A percentile compares a stretch with the other conserved stretches of the same genome.
phyloP scores from a whole-genome alignment of 2,329 filamentous ascomycete species.

The Dendrostoma leiphaemia region DNA sequence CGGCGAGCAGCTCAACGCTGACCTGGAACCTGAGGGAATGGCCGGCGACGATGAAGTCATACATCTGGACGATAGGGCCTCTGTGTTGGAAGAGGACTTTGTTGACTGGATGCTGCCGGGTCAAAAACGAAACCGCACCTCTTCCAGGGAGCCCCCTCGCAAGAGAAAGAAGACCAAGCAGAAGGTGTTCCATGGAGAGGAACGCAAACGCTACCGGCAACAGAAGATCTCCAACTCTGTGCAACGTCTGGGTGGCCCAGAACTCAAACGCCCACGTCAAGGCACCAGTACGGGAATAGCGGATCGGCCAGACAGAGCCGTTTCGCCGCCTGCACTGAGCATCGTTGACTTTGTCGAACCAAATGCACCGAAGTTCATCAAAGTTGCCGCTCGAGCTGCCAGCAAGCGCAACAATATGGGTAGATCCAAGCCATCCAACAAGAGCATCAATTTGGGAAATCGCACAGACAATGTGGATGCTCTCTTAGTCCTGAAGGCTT shows the following conservation, averaged over 20 bases:
- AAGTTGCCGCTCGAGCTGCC: slow-evolving; percentile 59
- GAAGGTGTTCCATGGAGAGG: slow-evolving; percentile 30
- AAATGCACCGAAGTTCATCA: slow-evolving; percentile 56
- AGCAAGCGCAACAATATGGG: slow-evolving; percentile 46
- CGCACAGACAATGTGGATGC: slow-evolving; percentile 61
- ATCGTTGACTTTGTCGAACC: slow-evolving; percentile 59
- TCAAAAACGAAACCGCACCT: slow-evolving; percentile 37
- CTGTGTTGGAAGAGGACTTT: slow-evolving; percentile 48
- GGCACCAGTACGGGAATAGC: neutral
- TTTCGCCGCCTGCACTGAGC: slow-evolving; percentile 44
- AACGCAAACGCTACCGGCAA: slow-evolving; percentile 25
- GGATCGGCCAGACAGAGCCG: slow-evolving; percentile 1
- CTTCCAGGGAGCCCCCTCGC: slow-evolving; percentile 27
- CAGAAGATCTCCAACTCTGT: slow-evolving; percentile 30
- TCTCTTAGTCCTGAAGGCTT: slow-evolving; percentile 49
- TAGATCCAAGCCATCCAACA: slow-evolving; percentile 52
- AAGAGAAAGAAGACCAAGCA: slow-evolving; percentile 27
- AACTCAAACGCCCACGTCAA: neutral
- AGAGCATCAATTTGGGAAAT: slow-evolving; percentile 59
- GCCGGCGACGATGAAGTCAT: slow-evolving; percentile 1
- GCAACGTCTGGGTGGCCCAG: slow-evolving; percentile 6
- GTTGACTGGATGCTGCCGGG: slow-evolving; percentile 51
- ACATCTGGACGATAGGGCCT: slow-evolving; percentile 23
- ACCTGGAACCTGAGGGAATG: too few species aligned
- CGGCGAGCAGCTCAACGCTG: too few species aligned